A percentile compares a stretch with the other conserved stretches of the same genome.
Evolutionary conservation across 2,329 filamentous ascomycete genomes (phyloP).

Genomic region (Ophiocordyceps sinensis): DNA sequence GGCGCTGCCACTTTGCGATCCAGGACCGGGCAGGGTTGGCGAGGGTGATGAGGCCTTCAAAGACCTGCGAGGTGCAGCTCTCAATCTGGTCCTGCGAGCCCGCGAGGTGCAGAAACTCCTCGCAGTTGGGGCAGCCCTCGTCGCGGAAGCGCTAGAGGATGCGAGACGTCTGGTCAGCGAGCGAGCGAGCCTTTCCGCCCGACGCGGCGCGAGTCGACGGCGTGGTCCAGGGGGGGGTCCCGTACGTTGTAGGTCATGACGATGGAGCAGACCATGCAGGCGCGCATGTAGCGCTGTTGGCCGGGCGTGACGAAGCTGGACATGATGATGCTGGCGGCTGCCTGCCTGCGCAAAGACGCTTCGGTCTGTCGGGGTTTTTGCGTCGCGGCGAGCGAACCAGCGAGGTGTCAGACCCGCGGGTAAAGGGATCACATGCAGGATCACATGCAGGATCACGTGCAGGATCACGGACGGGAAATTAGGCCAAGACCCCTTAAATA

Average conservation of each 20-base stretch:
- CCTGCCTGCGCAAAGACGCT: too few relatives aligned
- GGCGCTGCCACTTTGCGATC: constrained; percentile 92
- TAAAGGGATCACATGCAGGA: too few relatives aligned
- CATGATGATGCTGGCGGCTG: too few relatives aligned
- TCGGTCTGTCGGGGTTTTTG: too few relatives aligned
- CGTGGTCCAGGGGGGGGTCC: constrained; percentile 1
- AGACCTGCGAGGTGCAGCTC: constrained; percentile 91
- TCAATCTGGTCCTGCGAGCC: constrained; percentile 69
- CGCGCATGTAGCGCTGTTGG: constrained; percentile 77
- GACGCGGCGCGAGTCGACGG: too few relatives aligned
- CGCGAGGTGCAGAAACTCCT: constrained; percentile 73
- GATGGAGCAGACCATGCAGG: constrained; percentile 97
- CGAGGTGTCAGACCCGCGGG: too few relatives aligned
- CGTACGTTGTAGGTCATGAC: constrained; percentile 67
- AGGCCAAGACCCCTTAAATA: too few relatives aligned
- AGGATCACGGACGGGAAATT: too few relatives aligned
- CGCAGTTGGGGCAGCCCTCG: constrained; percentile 92
- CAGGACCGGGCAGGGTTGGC: constrained; percentile 73
- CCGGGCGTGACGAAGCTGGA: constrained; percentile 53
- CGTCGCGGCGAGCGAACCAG: too few relatives aligned
- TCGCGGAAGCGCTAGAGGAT: constrained; percentile 59
- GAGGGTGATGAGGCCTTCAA: constrained; percentile 80
- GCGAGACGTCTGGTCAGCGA: too few relatives aligned
- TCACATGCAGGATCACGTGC: too few relatives aligned
- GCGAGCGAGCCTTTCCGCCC: too few relatives aligned